These are phyloP conservation scores for Rhodamnia argentea DNA, from an alignment of 345 rosid species.

Conservation along the genomic window DNA sequence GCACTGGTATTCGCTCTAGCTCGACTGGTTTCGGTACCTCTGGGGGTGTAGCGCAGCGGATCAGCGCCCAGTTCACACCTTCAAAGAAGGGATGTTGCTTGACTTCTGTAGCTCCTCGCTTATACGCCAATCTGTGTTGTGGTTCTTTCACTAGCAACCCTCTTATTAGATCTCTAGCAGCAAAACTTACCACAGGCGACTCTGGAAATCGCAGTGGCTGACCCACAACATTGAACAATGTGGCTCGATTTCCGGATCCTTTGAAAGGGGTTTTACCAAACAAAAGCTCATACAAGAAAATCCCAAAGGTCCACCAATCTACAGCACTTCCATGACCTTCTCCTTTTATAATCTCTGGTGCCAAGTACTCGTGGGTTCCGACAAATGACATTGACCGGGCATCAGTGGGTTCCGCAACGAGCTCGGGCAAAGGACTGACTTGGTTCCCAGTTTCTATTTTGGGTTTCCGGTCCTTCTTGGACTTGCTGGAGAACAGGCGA, in stretches of 20 bases:
- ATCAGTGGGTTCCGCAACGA: constrained; percentile 84
- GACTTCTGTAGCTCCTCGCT: constrained; percentile 89
- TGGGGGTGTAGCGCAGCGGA: constrained; percentile 89
- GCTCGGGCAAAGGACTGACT: constrained; percentile 85
- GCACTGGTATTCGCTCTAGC: constrained; percentile 35
- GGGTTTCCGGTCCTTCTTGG: constrained; percentile 67
- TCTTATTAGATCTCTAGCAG: constrained; percentile 73
- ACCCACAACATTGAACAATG: constrained; percentile 83
- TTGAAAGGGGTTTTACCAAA: constrained; percentile 94
- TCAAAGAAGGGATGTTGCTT: constrained; percentile 94
- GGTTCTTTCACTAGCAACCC: constrained; percentile 89
- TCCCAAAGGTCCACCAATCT: constrained; percentile 98
- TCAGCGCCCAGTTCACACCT: constrained; percentile 93
- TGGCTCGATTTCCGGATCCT: constrained; percentile 85
- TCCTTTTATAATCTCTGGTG: constrained; percentile 88
- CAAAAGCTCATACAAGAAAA: constrained; percentile 75
- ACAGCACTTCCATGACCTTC: constrained; percentile 99
- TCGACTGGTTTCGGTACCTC: constrained; percentile 78
- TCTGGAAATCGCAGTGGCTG: constrained; percentile 92
- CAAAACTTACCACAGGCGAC: constrained; percentile 73
- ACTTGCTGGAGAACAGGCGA: constrained; percentile 73
- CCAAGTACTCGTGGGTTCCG: constrained; percentile 89
- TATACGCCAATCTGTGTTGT: constrained; percentile 72
- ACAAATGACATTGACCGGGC: constrained; percentile 95
- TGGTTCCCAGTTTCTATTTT: constrained; percentile 65